These are phyloP conservation scores for Termitomyces titanicus DNA, from an alignment of 768 basidiomycete species.

Conservation along the genomic window DNA sequence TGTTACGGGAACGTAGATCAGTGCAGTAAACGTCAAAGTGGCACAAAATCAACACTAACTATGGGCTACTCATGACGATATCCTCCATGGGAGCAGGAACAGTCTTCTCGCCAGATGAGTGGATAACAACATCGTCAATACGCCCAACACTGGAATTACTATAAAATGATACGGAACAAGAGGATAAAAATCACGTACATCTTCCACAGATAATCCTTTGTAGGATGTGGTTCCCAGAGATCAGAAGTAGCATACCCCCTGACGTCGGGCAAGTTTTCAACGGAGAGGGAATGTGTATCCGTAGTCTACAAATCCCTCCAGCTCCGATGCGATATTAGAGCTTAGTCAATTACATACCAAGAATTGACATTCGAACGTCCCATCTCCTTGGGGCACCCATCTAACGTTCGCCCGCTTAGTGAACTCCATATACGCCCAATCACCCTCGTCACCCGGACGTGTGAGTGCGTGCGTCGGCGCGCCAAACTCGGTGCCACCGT, in stretches of 20 bases:
- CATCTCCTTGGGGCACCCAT: conserved; percentile 34
- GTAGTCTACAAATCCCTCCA: conserved; percentile 16
- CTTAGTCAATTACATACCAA: conserved; percentile 22
- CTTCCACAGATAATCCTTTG: conserved; percentile 31
- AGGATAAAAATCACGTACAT: conserved; percentile 19
- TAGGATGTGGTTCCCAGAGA: conserved; percentile 33
- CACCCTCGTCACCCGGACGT: conserved; percentile 15
- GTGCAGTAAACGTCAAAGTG: neutral
- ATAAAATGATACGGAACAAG: neutral
- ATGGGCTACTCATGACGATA: conserved; percentile 16
- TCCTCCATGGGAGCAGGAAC: conserved; percentile 32
- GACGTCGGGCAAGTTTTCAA: conserved; percentile 32
- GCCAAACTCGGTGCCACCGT: conserved; percentile 30
- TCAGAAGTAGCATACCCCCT: conserved; percentile 37
- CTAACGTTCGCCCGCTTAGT: conserved; percentile 19
- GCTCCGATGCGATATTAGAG: neutral
- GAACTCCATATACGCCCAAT: conserved; percentile 32
- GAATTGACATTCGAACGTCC: conserved; percentile 34
- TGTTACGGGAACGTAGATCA: neutral
- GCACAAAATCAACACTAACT: conserved; percentile 8
- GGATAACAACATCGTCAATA: conserved; percentile 35
- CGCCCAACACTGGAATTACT: conserved; percentile 30
- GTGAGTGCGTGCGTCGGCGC: conserved; percentile 11
- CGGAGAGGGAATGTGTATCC: conserved; percentile 22
- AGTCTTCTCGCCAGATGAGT: conserved; percentile 33